Percentiles rank a stretch among this genome's conserved stretches.
These are phyloP conservation scores for Aureobasidium sp. DNA, from an alignment of 2,329 filamentous ascomycete genomes.

Conservation along the genomic window DNA sequence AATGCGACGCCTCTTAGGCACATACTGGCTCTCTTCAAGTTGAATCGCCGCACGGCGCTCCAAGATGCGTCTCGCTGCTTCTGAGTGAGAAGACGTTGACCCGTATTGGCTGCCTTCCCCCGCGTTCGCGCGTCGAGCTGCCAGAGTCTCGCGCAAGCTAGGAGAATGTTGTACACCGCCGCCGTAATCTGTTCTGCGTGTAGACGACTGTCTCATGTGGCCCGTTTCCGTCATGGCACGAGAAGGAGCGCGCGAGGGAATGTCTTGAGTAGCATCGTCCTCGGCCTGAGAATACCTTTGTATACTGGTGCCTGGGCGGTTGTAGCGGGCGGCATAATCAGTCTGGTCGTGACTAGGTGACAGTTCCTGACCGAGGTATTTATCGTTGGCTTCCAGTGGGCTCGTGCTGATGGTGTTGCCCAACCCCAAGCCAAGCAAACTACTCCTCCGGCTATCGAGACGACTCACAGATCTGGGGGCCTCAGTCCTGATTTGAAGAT, in stretches of 20 bases:
- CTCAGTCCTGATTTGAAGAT: conserved; percentile 1
- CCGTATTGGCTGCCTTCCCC: not conserved
- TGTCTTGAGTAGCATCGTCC: conserved; percentile 31
- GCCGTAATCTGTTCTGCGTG: not conserved
- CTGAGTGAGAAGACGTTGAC: not conserved
- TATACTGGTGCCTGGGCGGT: conserved; percentile 33
- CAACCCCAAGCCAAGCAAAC: conserved; percentile 7
- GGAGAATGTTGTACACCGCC: conserved; percentile 15
- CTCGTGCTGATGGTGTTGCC: conserved; percentile 1
- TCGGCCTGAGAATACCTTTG: conserved; percentile 27
- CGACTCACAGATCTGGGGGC: conserved; percentile 14
- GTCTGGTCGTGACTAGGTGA: conserved; percentile 12
- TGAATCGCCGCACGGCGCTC: conserved; percentile 8
- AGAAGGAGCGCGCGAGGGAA: conserved; percentile 39
- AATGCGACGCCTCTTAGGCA: conserved; percentile 17
- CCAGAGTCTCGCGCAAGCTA: conserved; percentile 21
- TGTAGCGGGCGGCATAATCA: conserved; percentile 18
- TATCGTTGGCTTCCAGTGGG: not conserved
- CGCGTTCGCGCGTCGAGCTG: conserved; percentile 18
- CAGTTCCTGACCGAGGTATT: not conserved
- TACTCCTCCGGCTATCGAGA: conserved; percentile 12
- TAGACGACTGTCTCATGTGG: conserved; percentile 14
- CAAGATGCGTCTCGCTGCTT: conserved; percentile 7
- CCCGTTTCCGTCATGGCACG: conserved; percentile 43
- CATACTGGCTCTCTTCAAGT: conserved; percentile 10